Evolutionary conservation across 1,284 basidiomycete genomes (phyloP), one percentile per base, ranked within the genome.

Genomic region (Fomitiporia mediterranea): DNA sequence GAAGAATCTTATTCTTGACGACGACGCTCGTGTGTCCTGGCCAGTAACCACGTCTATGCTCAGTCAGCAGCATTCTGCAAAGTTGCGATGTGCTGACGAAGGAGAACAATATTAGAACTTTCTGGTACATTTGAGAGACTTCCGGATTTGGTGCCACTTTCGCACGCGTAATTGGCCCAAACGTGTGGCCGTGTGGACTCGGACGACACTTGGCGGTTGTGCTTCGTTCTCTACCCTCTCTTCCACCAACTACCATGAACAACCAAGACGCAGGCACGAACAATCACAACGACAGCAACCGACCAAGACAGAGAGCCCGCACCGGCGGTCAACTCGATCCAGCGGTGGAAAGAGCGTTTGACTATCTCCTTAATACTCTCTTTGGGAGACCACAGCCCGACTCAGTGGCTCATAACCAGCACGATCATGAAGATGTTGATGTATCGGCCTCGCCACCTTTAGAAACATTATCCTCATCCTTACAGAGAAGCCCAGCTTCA

Each of bases 331-430:
- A 21, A 15, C 37, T 47, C 7, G 53, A 55, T 28, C 53, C 53
- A 5, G 53, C 46, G 6, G 53, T 55, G 27, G 53, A 55, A 37
- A 46, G 47, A 38, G 53, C 53, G 11, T 32, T 55, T 28, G 53
- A 55, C 46, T 49, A 49, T 37, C 46, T 55, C 28, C 37, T 49
- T 28, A 47, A 47, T 23, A 40, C 37, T 1, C 25, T 55, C 3
- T 49, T 55, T 30, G 37, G 13, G 2, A 11, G 44, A 23, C 15
- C 37, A 1, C 46, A 40, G 9, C 19, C 34, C 21, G 38, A 49
- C 28, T 21, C 13, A 4, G 37, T 25, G 37, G 27, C 50, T 13
- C 9, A 15, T 15, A 17, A 25, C 21, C 25, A 51, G 3, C 37
- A 27, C 19, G 46, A 38, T 4, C 42, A 37, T 19, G 34, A 38